Evolutionary conservation across 2,329 filamentous ascomycete genomes (phyloP), one percentile per base, ranked within the genome.

Genomic region (Diaporthe citrichinensis): DNA sequence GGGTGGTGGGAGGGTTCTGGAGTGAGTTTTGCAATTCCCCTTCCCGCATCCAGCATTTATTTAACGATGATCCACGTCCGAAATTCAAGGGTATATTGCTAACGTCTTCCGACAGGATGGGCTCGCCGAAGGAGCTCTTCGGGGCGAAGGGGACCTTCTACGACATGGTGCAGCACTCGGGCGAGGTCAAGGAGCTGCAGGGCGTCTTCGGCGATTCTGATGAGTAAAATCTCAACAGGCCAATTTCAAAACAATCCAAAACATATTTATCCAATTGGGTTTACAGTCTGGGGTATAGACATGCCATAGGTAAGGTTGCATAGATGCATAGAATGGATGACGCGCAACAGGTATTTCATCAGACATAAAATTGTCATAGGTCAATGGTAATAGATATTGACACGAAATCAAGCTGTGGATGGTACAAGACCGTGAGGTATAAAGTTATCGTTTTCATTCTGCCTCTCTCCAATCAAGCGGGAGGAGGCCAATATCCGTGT

Each of bases 141-240:
- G 79, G 84, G 55, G 80, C 82, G 5, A 83, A 83, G 72, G 87
- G 87, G 0, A 82, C 85, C 46, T 90, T 90, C 78, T 88, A 88
- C 75, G 87, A 89, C 55, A 90, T 90, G 89, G 85, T 90, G 46
- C 85, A 85, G 78, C 88, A 90, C 74, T 90, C 88, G 73, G 88
- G 88, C 1, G 88, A 90, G 81, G 84, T 87, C 79, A 85, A 86
- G 17, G 87, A 88, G 58, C 77, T 89, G 34, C 83, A 85, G 76
- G 79, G 77, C 62, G 72, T 76, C 20, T 76, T 76, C 53, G 58
- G 61, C 49, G 65, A 69, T n/a, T 28, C 49, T 2, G 65, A 55
- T n/a, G 51, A 68, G 46, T 68, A 39, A 7, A 51, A 25, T 4
- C 12, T 12, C 15, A 36, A 1, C 23, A 17, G 14, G 23, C 2